A percentile compares a stretch with the other conserved stretches of the same genome.
Evolutionary conservation across 1,284 basidiomycete species (phyloP).

Genomic region (Ustilago hordei): DNA sequence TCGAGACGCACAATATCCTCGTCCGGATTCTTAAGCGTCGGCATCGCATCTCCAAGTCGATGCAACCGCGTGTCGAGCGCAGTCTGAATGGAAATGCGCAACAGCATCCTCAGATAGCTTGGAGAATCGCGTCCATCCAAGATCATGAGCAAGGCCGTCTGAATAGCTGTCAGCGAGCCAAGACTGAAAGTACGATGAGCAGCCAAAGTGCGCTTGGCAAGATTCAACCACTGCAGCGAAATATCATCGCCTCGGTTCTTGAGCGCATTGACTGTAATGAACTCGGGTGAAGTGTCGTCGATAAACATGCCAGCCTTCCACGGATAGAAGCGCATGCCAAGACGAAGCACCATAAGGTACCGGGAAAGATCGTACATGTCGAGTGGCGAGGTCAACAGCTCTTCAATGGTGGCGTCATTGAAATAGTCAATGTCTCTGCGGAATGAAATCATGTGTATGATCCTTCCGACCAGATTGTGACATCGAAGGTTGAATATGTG

Average conservation of each 20-base stretch:
- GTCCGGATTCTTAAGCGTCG: slow-evolving; percentile 15
- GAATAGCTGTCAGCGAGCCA: slow-evolving; percentile 49
- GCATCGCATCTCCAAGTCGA: slow-evolving; percentile 51
- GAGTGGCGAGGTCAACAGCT: slow-evolving; percentile 35
- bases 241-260: slow-evolving; percentile 50
- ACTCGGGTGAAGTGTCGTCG: slow-evolving; percentile 37
- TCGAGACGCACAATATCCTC: slow-evolving; percentile 51
- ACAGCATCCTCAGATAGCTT: slow-evolving; percentile 42
- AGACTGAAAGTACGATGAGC: slow-evolving; percentile 44
- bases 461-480: slow-evolving; percentile 50
- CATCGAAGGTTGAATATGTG: slow-evolving; percentile 35
- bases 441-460: slow-evolving; percentile 52
- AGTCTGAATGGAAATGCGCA: slow-evolving; percentile 55
- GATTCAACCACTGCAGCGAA: slow-evolving; percentile 43
- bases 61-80: slow-evolving; percentile 60
- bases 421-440: slow-evolving; percentile 44
- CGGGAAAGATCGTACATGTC: slow-evolving; percentile 50
- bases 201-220: slow-evolving; percentile 47
- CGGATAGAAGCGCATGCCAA: slow-evolving; percentile 61
- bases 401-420: slow-evolving; percentile 33
- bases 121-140: slow-evolving; percentile 52
- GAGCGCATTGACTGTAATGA: slow-evolving; percentile 48
- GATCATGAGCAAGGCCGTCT: slow-evolving; percentile 55
- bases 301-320: slow-evolving; percentile 34
- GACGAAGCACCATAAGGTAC: slow-evolving; percentile 53